Evolutionary conservation across 1,284 basidiomycete species (phyloP).

Genomic region (Cutaneotrichosporon arboriforme): DNA sequence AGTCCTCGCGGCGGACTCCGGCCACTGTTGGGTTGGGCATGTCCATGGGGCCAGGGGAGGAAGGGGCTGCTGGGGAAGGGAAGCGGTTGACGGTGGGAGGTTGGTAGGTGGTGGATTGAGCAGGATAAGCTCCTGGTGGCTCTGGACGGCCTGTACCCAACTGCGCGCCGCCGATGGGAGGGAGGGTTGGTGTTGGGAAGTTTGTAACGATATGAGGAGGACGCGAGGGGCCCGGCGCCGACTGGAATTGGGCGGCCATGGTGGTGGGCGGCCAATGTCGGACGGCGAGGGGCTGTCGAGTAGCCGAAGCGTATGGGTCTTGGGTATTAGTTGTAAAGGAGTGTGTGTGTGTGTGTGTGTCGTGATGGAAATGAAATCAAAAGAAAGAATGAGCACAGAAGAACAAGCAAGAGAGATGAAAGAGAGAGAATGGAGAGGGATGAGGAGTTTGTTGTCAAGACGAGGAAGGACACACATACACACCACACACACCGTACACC

Average conservation of each 20-base stretch:
- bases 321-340: neutral
- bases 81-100: too few species aligned
- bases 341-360: too few species aligned
- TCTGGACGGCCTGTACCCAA: neutral
- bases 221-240: constrained; percentile 21
- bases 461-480: too few species aligned
- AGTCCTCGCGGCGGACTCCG: neutral
- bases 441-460: too few species aligned
- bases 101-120: too few species aligned
- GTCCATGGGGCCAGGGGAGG: neutral
- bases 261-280: constrained; percentile 3
- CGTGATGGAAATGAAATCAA: too few species aligned
- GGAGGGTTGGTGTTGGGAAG: neutral
- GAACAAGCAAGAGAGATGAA: too few species aligned
- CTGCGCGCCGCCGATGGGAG: neutral
- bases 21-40: neutral
- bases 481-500: too few species aligned
- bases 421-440: too few species aligned
- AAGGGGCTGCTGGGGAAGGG: too few species aligned
- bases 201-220: constrained; percentile 1
- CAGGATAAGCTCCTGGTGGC: constrained; percentile 2
- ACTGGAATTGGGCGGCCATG: constrained; percentile 20
- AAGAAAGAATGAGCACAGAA: too few species aligned
- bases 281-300: neutral
- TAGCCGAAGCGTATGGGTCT: too few species aligned